Evolutionary conservation across 2,329 filamentous ascomycete genomes (phyloP).

Genomic region (Paraconiothyrium brasiliense): DNA sequence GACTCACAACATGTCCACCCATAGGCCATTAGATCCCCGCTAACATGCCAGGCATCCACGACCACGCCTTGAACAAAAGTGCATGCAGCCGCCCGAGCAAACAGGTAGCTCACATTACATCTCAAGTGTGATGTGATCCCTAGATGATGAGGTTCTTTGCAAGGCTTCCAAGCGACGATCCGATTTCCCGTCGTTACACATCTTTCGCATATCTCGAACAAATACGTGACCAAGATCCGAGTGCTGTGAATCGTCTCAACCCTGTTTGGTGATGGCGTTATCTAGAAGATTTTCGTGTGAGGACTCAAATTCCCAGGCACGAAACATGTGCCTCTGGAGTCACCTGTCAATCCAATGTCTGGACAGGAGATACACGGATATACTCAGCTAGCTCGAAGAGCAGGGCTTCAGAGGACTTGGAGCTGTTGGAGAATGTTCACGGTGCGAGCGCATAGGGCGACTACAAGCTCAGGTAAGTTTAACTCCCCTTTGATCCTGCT

Average conservation of each 20-base stretch:
- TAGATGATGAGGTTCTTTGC: neutral
- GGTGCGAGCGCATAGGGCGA: no score
- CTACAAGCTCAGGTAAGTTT: no score
- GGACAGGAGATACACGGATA: neutral
- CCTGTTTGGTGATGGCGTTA: no score
- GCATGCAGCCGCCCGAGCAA: constrained; percentile 4
- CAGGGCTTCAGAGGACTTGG: neutral
- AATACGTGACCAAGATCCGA: neutral
- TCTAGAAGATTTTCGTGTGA: no score
- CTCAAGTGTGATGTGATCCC: neutral
- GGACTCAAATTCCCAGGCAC: neutral
- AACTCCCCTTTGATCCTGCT: no score
- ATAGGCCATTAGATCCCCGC: neutral
- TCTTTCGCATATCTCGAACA: neutral
- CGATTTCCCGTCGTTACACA: neutral
- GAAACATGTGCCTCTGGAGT: neutral
- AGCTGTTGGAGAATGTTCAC: neutral
- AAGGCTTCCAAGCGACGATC: neutral
- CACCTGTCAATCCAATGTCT: neutral
- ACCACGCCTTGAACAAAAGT: neutral
- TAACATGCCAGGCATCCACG: neutral
- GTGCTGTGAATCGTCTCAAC: neutral
- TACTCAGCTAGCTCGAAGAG: neutral
- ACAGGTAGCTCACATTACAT: constrained; percentile 5
- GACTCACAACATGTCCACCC: neutral